Conservation (phyloP, 495 filamentous ascomycete species). For the Chaetomium fimeti region DNA sequence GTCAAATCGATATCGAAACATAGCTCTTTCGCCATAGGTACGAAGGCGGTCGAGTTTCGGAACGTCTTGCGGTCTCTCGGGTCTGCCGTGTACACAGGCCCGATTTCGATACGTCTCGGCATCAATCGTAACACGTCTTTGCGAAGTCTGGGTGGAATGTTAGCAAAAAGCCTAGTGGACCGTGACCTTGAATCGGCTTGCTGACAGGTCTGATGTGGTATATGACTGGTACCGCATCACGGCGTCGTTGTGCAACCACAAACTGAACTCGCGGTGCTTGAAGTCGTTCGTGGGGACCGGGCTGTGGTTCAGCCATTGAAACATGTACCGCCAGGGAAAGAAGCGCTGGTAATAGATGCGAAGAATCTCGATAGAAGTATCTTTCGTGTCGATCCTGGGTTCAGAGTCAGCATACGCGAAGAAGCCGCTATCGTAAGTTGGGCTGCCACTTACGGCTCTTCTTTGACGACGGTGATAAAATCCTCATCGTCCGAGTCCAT, state of each 20-base stretch:
- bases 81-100: conserved; percentile 89
- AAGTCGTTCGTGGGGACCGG: conserved; percentile 83
- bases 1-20: conserved; percentile 99
- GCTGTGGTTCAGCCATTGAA: conserved; percentile 97
- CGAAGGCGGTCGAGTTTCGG: conserved; percentile 68
- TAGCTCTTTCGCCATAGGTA: conserved; percentile 81
- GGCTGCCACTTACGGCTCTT: conserved; percentile 31
- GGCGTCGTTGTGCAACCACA: conserved; percentile 84
- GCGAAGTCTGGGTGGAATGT: conserved; percentile 59
- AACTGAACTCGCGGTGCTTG: conserved; percentile 88
- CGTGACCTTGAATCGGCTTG: conserved; percentile 3
- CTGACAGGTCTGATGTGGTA: conserved; percentile 76
- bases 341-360: conserved; percentile 91
- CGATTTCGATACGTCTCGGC: conserved; percentile 95
- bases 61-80: conserved; percentile 89
- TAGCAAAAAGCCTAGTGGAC: background rate
- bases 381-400: conserved; percentile 25
- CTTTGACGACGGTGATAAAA: conserved; percentile 51
- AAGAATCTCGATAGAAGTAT: conserved; percentile 78
- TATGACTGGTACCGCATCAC: conserved; percentile 94
- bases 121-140: conserved; percentile 85
- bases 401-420: conserved; percentile 15
- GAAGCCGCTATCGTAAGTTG: too few relatives aligned
- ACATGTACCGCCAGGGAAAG: conserved; percentile 92
- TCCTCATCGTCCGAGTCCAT: conserved; percentile 78